A percentile compares a stretch with the other conserved stretches of the same genome.
phyloP scores from a whole-genome alignment of 2,329 filamentous ascomycete genomes.

The Colletotrichum sidae region DNA sequence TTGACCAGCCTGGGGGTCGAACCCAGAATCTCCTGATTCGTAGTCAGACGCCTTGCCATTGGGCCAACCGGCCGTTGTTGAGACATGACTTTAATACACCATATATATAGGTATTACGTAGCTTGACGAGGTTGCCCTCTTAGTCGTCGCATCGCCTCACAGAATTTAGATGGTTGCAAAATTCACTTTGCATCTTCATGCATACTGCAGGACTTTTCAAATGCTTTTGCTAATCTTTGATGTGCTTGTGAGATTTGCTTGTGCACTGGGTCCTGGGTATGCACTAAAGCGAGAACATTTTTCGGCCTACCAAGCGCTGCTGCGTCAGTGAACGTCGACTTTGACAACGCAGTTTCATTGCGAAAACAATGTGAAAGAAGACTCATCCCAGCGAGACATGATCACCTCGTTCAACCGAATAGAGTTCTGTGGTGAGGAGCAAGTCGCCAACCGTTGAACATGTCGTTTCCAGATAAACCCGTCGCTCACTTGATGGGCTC shows the following conservation, averaged over 20 bases:
- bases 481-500: constrained; percentile 68
- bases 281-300: constrained; percentile 27
- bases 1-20: constrained; percentile 38
- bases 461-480: constrained; percentile 62
- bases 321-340: background rate
- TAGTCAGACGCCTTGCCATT: constrained; percentile 23
- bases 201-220: background rate
- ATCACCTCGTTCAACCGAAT: background rate
- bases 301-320: background rate
- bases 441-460: constrained; percentile 40
- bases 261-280: constrained; percentile 16
- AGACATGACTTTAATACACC: background rate
- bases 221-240: background rate
- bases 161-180: too few relatives aligned
- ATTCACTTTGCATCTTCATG: too few relatives aligned
- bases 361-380: constrained; percentile 7
- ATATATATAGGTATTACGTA: too few relatives aligned
- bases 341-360: background rate
- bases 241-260: too few relatives aligned
- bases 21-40: constrained; percentile 36
- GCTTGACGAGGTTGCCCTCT: background rate
- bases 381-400: constrained; percentile 9
- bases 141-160: background rate
- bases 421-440: constrained; percentile 22
- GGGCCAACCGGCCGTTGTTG: constrained; percentile 20